Base-by-base conservation (phyloP, 2,329 filamentous ascomycete species). In the Juglanconis sp. region DNA sequence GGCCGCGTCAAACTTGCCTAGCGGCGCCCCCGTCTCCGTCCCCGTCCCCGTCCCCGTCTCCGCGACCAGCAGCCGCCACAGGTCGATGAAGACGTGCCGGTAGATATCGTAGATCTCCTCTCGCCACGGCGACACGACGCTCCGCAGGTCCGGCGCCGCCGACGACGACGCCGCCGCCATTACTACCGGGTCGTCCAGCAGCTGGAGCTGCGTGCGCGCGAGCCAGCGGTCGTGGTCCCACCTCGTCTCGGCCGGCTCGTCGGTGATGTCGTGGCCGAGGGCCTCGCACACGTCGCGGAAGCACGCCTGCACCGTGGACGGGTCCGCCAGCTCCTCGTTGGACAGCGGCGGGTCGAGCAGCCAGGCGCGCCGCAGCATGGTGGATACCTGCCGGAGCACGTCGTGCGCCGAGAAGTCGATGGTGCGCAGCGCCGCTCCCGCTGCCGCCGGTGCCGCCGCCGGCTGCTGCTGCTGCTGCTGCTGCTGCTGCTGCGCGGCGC, bases 1-100 rank as follows among this genome's bases (percentile, higher is more conserved):
- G 44, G 53, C 48, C 48, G 63, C 59, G 38, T 60, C 60, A 34
- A 63, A 63, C 48, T 50, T 13, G 8, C 59, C 63, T 31, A 60
- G 36, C 2, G 56, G 40, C 17, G 31, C 15, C 15, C 44, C n/a
- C 13, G 13, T 17, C 13, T 3, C 17, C 44, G 15, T 46, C 44
- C 8, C 11, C 9, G 9, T 11, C 5, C 9, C 52, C 4, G n/a
- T 40, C 30, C 34, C 36, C 30, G 34, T 31, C 15, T 32, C 40
- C 40, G 32, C 51, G 31, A 53, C 51, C n/a, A 64, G 35, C 36
- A 34, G 32, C 34, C 60, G 53, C 54, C 64, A 64, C 34, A 63
- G 47, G 48, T 63, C 63, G n/a, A 42, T 56, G 38, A 64, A 65
- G 36, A 65, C 42, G 31, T 65, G 60, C 15, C 61, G 63, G 49